Evolutionary conservation across 495 filamentous ascomycete species (phyloP), one percentile per base, ranked within the genome.

Genomic region (Cercophora scortea): DNA sequence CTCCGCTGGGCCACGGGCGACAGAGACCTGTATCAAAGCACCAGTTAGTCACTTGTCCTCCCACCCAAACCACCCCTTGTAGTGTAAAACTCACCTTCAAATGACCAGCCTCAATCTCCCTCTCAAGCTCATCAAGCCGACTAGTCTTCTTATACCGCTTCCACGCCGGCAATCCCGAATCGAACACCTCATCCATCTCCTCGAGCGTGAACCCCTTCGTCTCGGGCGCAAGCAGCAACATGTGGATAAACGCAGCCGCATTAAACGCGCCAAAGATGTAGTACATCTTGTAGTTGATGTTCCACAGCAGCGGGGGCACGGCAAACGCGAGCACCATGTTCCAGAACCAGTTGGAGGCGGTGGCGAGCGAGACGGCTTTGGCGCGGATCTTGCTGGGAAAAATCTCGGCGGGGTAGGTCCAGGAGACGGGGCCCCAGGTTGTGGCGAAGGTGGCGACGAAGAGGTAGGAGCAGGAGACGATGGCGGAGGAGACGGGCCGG

Each of bases 371-470:
- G 68, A 88, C 87, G 3, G 83, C 85, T 59, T 82, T 77, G 6
- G 80, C 79, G 5, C 87, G 81, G n/a, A 88, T 74, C 61, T 86
- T 83, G 6, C 85, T 71, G 0, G 88, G 88, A 66, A 84, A 88
- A 25, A 84, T 86, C 64, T 93, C 88, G 4, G 88, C 87, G 0
- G 82, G 83, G 64, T 94, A 92, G 4, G 86, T 90, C 68, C 89
- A 91, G 0, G 87, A 85, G 0, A 89, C 87, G 0, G 88, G 86
- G 0, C 88, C 87, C 66, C 85, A 85, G 12, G 89, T 89, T 0
- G 86, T 85, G 0, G 83, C 86, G 61, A 90, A 93, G 18, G 86
- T 79, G 7, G 84, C 77, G 8, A 82, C 86, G 64, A 88, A 91
- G 12, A 91, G 71, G 60, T 88, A 90, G 16, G 86, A 87, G 11